Evolutionary conservation across 805 yeast genomes (phyloP).

Genomic region (Starmera quercuum): DNA sequence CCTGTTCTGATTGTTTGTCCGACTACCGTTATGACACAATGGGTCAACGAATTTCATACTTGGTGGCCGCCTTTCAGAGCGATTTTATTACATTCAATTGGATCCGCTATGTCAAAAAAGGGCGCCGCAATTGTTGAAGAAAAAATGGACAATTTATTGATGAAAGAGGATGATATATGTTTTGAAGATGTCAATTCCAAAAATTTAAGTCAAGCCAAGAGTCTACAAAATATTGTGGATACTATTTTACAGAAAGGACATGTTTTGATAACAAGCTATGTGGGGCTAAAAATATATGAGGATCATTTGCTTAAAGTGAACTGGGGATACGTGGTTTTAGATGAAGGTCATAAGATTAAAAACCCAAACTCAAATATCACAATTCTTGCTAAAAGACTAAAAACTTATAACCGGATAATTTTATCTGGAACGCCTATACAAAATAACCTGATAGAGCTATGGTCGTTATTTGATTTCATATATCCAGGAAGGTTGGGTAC

Average conservation of each 20-base stretch:
- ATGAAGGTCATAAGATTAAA: slow-evolving; percentile 95
- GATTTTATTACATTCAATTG: slow-evolving; percentile 84
- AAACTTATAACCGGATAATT: slow-evolving; percentile 79
- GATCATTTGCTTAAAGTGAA: slow-evolving; percentile 51
- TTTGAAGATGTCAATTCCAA: slow-evolving; percentile 20
- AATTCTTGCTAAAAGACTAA: slow-evolving; percentile 73
- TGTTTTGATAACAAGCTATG: slow-evolving; percentile 85
- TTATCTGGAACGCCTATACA: slow-evolving; percentile 96
- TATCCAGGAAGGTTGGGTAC: slow-evolving; percentile 95
- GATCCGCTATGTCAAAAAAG: slow-evolving; percentile 63
- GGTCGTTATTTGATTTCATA: slow-evolving; percentile 93
- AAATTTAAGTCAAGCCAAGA: slow-evolving; percentile 23
- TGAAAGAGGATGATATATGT: slow-evolving; percentile 27
- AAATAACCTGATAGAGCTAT: slow-evolving; percentile 81
- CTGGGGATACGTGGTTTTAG: slow-evolving; percentile 90
- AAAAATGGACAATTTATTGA: slow-evolving; percentile 42
- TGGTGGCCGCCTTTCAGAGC: slow-evolving; percentile 98
- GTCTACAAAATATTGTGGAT: slow-evolving; percentile 43
- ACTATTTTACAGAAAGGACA: slow-evolving; percentile 65
- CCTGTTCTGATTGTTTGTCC: slow-evolving; percentile 92
- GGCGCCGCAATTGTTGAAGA: slow-evolving; percentile 33
- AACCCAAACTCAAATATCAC: slow-evolving; percentile 91
- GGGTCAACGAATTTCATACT: slow-evolving; percentile 93
- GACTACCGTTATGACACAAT: slow-evolving; percentile 91
- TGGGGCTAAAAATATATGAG: slow-evolving; percentile 68